Conservation (phyloP, 2,329 filamentous ascomycete species). For the Paramyrothecium roridum region DNA sequence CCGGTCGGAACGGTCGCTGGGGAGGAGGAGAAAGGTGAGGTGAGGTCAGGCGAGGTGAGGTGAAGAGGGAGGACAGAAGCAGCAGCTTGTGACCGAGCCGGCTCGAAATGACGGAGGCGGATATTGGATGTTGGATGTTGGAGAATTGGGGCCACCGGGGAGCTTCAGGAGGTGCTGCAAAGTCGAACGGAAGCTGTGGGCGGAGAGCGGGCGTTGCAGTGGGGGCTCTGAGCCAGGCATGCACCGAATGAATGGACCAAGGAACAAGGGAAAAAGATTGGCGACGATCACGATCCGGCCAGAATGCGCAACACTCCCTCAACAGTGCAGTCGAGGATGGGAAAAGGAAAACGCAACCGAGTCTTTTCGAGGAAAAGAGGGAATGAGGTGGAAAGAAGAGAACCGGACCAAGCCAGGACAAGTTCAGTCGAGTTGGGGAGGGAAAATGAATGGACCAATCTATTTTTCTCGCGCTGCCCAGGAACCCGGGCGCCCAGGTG, state of each 20-base stretch:
- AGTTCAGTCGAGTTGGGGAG: background rate
- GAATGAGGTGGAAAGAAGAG: background rate
- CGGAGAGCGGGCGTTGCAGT: background rate
- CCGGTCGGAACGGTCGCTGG: background rate
- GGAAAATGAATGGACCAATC: background rate
- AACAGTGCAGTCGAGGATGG: background rate
- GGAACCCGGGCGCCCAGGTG: background rate
- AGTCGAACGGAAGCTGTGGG: conserved; percentile 1
- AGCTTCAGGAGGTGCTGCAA: conserved; percentile 23
- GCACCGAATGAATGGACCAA: background rate
- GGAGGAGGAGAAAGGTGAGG: background rate
- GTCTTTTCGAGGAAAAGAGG: background rate
- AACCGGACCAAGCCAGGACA: background rate
- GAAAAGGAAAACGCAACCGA: background rate
- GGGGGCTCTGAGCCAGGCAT: background rate
- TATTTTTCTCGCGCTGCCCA: background rate
- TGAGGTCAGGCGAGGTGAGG: conserved; percentile 10
- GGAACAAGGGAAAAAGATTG: background rate
- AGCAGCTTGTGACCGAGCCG: conserved; percentile 35
- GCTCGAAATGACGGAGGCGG: conserved; percentile 16
- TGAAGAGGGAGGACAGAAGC: conserved; percentile 18
- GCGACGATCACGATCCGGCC: background rate
- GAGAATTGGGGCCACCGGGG: conserved; percentile 9
- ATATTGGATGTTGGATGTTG: background rate
- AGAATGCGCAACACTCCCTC: background rate